Percentiles rank a stretch among this genome's conserved stretches.
Conservation (phyloP, 2,329 filamentous ascomycete genomes). For the Penicillium vulpinum region DNA sequence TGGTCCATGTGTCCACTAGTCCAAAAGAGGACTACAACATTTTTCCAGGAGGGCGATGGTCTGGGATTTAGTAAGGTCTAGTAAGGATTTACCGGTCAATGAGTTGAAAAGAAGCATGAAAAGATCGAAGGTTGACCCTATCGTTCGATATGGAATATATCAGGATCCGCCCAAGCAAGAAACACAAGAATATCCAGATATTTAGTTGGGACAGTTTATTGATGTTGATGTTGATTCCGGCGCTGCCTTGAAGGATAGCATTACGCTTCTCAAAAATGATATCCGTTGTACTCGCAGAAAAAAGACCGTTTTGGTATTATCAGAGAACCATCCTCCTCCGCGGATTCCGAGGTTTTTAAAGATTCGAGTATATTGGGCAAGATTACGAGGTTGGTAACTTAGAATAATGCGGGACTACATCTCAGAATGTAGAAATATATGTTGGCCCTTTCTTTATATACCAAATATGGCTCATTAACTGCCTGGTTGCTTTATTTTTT, state of each 20-base stretch:
- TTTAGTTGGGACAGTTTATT: neutral
- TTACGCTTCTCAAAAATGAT: neutral
- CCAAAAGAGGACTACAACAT: too few relatives aligned
- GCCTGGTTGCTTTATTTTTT: neutral
- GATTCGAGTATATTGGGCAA: neutral
- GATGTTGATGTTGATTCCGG: neutral
- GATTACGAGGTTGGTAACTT: neutral
- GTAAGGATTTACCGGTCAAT: too few relatives aligned
- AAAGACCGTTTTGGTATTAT: too few relatives aligned
- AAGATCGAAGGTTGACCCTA: too few relatives aligned
- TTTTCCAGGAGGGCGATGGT: too few relatives aligned
- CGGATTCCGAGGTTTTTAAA: neutral
- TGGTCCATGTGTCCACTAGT: too few relatives aligned
- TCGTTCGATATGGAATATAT: neutral
- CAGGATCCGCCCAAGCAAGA: neutral
- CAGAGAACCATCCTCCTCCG: neutral
- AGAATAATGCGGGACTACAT: neutral
- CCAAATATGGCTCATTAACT: neutral
- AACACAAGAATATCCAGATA: neutral
- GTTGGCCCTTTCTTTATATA: neutral
- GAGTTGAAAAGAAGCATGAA: too few relatives aligned
- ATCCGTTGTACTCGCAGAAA: neutral
- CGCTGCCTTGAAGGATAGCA: neutral
- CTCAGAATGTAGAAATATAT: neutral
- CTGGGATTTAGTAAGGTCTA: too few relatives aligned